Base-by-base conservation (phyloP, 805 yeast species). In the Vanderwaltozyma yarrowii region DNA sequence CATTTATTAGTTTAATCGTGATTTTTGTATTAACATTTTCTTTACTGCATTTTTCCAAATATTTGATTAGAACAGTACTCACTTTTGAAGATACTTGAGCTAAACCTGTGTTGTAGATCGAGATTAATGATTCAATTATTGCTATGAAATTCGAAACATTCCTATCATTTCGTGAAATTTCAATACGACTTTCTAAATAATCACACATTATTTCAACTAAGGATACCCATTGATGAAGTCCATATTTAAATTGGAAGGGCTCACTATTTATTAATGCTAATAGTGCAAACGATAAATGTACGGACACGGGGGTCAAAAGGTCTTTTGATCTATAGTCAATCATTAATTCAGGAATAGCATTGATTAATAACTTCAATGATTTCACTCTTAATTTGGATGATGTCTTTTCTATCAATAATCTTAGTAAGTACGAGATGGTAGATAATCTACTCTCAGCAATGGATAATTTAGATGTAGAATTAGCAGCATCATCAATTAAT, bases 1-100 rank as follows among this genome's bases (percentile, higher is more conserved):
- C 65, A 49, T 77, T 78, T 14, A 71, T 52, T 13, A 78, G 53
- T 36, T 64, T 62, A 32, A 77, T 51, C 2, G 67, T 48, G 3
- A 49, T 28, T 7, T 64, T 51, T 8, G 66, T 59, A 16, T 56
- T 49, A 3, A 52, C 44, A 17, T 50, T 47, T 36, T 62, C 66
- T 27, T 51, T 56, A 3, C 37, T 39, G 16, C 54, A 34, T 2
- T 29, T 7, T 13, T 31, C 40, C 37, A 63, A 44, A 37, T 56
- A 59, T 11, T 38, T 19, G 3, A 42, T 19, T 4, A 60, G 8
- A 13, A 52, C 38, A 3, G 39, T 33, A n/a, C 51, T 38, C 9
- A 62, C 21, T 10, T 42, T 33, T 5, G 36, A 32, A 2, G 51
- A 42, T 7, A 57, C 41, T 13, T 50, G 48, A 3, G 33, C 26